Evolutionary conservation across 768 basidiomycete species (phyloP).

Genomic region (Multifurca ochricompacta): DNA sequence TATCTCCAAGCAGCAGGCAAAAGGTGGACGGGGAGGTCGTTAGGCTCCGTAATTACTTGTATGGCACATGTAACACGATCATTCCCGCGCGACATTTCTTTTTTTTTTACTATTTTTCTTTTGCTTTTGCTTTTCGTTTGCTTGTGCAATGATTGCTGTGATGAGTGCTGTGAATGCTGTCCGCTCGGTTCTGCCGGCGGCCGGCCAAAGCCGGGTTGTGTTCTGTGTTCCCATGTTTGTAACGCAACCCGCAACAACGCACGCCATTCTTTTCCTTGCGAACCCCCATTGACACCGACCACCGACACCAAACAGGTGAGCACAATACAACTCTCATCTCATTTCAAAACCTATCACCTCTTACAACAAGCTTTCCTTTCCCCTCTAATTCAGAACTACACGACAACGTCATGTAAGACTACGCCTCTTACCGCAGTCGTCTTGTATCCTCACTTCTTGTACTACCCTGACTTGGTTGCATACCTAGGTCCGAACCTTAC

Average conservation of each 20-base stretch:
- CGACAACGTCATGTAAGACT: slow-evolving; percentile 18
- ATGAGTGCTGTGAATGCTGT: neutral
- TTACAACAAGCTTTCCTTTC: neutral
- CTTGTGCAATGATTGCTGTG: too few species aligned
- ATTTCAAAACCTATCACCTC: neutral
- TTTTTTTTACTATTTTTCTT: too few species aligned
- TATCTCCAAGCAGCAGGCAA: slow-evolving; percentile 95
- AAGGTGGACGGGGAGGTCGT: slow-evolving; percentile 78
- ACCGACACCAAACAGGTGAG: too few species aligned
- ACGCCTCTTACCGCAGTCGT: neutral
- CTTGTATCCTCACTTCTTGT: slow-evolving; percentile 12
- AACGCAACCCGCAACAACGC: neutral
- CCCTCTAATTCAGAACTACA: slow-evolving; percentile 3
- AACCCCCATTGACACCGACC: slow-evolving; percentile 1
- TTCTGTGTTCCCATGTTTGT: slow-evolving; percentile 1
- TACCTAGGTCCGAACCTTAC: slow-evolving; percentile 88
- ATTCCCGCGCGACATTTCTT: neutral
- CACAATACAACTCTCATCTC: slow-evolving; percentile 2
- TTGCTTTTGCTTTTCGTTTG: too few species aligned
- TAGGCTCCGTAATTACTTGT: slow-evolving; percentile 29
- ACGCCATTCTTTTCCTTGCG: neutral
- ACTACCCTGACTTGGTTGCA: slow-evolving; percentile 14
- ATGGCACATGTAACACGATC: slow-evolving; percentile 13
- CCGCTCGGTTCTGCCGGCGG: neutral
- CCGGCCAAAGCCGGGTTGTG: slow-evolving; percentile 8